A percentile compares a stretch with the other conserved stretches of the same genome.
Evolutionary conservation across 2,329 filamentous ascomycete species (phyloP).

Genomic region (Paecilomyces variotii): DNA sequence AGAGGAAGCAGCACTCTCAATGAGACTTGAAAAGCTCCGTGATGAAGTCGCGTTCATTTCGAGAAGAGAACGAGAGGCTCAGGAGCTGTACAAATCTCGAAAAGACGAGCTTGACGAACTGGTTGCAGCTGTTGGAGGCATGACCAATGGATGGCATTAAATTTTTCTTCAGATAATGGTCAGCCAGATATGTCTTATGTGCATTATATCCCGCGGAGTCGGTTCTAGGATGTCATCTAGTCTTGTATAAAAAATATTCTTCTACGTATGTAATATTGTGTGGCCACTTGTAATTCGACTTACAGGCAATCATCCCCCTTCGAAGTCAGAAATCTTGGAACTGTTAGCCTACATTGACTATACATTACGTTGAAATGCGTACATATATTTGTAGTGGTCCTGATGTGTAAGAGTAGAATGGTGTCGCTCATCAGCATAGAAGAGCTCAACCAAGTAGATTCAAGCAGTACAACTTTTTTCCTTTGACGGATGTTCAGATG

Average conservation of each 20-base stretch:
- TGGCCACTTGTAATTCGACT: background rate
- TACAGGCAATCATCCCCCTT: background rate
- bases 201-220: background rate
- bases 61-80: constrained; percentile 77
- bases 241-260: background rate
- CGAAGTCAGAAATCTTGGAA: background rate
- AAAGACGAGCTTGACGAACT: constrained; percentile 70
- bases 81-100: constrained; percentile 70
- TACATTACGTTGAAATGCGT: background rate
- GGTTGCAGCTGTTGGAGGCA: constrained; percentile 20
- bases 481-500: background rate
- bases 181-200: background rate
- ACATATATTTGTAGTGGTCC: no score
- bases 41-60: constrained; percentile 78
- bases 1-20: constrained; percentile 67
- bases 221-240: background rate
- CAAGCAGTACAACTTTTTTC: background rate
- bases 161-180: background rate
- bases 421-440: no score
- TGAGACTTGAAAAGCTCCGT: constrained; percentile 64
- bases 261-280: background rate
- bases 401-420: no score
- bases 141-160: constrained; percentile 34
- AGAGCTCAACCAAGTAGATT: background rate
- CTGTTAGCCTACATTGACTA: background rate